Percentiles rank a stretch among this genome's conserved stretches.
Evolutionary conservation across 371 early-diverging fungal species (phyloP).

Genomic region (Saksenaea oblongispora): DNA sequence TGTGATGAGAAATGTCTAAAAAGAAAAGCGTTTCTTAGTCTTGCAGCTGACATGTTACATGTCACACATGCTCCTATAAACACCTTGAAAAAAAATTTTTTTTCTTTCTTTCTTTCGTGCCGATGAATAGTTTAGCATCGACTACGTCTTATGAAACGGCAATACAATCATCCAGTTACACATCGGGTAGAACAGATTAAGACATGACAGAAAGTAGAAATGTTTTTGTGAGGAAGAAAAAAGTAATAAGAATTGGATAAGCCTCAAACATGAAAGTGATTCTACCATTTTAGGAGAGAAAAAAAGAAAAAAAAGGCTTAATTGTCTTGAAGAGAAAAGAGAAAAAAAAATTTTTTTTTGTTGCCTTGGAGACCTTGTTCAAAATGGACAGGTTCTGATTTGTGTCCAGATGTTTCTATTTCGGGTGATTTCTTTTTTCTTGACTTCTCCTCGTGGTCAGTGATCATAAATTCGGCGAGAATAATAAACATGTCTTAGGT

Average conservation of each 20-base stretch:
- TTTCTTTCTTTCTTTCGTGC: no score
- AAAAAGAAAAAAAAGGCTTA: no score
- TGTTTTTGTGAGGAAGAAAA: neutral
- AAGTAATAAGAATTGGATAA: neutral
- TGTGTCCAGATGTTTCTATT: neutral
- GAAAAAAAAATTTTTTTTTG: neutral
- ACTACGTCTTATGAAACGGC: neutral
- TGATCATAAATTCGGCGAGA: neutral
- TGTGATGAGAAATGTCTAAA: neutral
- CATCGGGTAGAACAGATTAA: neutral
- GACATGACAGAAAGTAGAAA: neutral
- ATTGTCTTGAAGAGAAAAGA: no score
- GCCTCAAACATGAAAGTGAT: neutral
- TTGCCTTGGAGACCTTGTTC: no score
- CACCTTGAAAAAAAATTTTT: neutral
- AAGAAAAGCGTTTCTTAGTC: neutral
- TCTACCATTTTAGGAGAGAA: neutral
- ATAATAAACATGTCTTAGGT: neutral
- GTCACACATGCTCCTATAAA: neutral
- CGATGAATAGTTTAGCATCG: no score
- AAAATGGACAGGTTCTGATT: no score
- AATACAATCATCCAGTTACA: neutral
- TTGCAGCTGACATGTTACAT: neutral
- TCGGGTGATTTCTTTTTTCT: neutral
- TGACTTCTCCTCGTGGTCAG: neutral